Evolutionary conservation across 2,329 filamentous ascomycete species (phyloP).

Genomic region (Aspergillus novofumigatus): DNA sequence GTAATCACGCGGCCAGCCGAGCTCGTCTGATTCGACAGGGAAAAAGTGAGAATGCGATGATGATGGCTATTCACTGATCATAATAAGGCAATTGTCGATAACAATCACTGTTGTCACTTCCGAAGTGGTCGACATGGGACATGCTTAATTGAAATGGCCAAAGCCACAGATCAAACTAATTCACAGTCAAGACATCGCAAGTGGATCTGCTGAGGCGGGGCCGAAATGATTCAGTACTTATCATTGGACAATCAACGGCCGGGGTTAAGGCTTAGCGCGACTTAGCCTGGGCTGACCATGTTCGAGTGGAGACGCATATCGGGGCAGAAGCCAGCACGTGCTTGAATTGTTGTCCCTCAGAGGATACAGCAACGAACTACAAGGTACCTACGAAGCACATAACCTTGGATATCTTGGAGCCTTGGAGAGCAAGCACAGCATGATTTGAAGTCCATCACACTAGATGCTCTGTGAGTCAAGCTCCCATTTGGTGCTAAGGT

Average conservation of each 20-base stretch:
- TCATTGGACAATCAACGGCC: background rate
- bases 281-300: background rate
- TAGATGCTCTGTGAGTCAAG: background rate
- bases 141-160: background rate
- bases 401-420: no score
- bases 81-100: background rate
- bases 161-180: background rate
- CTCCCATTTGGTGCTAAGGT: background rate
- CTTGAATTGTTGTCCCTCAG: background rate
- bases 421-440: background rate
- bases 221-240: background rate
- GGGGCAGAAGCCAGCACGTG: background rate
- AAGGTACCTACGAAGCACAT: no score
- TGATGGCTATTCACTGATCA: background rate
- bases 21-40: conserved; percentile 8
- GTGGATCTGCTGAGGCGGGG: background rate
- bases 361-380: background rate
- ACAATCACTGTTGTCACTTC: background rate
- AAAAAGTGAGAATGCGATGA: background rate
- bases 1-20: conserved; percentile 8
- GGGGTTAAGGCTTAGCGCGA: background rate
- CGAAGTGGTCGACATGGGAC: background rate
- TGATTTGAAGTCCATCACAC: background rate
- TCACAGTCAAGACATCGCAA: background rate
- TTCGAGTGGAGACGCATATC: background rate